A percentile compares a stretch with the other conserved stretches of the same genome.
Evolutionary conservation across 192 early-diverging fungal species (phyloP).

Genomic region (Coemansia sp.): DNA sequence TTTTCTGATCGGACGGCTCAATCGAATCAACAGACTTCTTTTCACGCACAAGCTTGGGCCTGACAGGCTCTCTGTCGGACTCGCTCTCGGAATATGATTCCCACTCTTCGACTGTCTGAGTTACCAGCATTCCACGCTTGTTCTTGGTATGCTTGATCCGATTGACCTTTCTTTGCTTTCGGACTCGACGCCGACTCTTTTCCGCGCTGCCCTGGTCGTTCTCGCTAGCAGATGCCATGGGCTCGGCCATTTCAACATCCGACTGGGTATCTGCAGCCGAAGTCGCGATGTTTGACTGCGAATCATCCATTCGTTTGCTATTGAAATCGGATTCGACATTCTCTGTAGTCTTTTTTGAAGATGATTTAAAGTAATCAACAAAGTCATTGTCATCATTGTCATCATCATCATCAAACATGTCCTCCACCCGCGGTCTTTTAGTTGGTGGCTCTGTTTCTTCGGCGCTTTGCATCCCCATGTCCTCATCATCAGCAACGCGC

Average conservation of each 20-base stretch:
- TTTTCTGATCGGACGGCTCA: neutral
- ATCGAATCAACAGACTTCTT: neutral
- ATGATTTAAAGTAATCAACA: neutral
- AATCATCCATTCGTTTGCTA: neutral
- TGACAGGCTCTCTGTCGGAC: slow-evolving; percentile 17
- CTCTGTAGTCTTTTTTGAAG: neutral
- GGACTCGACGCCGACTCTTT: slow-evolving; percentile 22
- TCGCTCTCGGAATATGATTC: slow-evolving; percentile 53
- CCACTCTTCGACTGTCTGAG: slow-evolving; percentile 49
- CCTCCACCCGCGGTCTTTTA: slow-evolving; percentile 33
- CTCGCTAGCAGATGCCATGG: neutral
- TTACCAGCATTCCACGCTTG: slow-evolving; percentile 52
- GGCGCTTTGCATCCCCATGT: slow-evolving; percentile 25
- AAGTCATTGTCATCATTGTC: slow-evolving; percentile 16
- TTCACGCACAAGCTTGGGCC: neutral
- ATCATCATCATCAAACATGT: slow-evolving; percentile 49
- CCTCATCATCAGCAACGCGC: slow-evolving; percentile 9
- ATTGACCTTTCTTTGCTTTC: slow-evolving; percentile 52
- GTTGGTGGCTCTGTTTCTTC: neutral
- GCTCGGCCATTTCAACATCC: slow-evolving; percentile 41
- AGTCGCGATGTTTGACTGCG: neutral
- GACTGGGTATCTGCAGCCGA: neutral
- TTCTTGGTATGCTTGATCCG: slow-evolving; percentile 50
- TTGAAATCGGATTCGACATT: neutral
- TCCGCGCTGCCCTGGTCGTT: neutral